Conservation (phyloP, 495 filamentous ascomycete species). For the Clohesyomyces aquaticus region DNA sequence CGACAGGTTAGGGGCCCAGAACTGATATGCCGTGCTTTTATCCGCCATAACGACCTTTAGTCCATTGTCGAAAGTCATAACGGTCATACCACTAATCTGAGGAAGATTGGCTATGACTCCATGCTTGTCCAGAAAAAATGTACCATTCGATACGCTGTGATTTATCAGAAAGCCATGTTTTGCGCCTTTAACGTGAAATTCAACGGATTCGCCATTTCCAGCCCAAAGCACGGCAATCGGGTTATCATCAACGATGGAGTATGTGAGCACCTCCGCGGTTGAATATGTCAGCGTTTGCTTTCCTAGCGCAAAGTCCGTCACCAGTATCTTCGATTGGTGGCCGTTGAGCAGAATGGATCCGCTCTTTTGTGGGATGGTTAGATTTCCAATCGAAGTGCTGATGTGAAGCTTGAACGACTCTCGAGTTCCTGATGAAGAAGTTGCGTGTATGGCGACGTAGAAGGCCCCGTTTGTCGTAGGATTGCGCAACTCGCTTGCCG, state of each 20-base stretch:
- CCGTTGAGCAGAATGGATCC: constrained; percentile 57
- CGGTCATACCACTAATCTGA: constrained; percentile 53
- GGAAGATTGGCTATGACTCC: constrained; percentile 51
- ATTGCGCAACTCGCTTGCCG: constrained; percentile 58
- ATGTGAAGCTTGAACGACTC: constrained; percentile 59
- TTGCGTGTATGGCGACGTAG: constrained; percentile 59
- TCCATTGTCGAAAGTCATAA: constrained; percentile 53
- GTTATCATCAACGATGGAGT: constrained; percentile 53
- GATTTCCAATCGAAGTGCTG: constrained; percentile 57
- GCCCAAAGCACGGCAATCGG: constrained; percentile 60
- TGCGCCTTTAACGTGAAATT: constrained; percentile 57
- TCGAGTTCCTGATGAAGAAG: constrained; percentile 52
- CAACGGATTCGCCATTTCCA: constrained; percentile 57
- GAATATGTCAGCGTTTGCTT: constrained; percentile 59
- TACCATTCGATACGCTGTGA: constrained; percentile 48
- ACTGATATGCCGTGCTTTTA: constrained; percentile 56
- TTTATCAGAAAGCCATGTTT: constrained; percentile 48
- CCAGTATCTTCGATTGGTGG: constrained; percentile 62
- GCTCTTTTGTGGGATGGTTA: constrained; percentile 53
- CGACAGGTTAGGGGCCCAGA: constrained; percentile 61
- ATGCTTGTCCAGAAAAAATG: constrained; percentile 45
- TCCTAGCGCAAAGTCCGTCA: constrained; percentile 61
- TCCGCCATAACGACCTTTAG: constrained; percentile 57
- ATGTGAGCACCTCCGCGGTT: constrained; percentile 62
- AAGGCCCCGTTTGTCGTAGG: constrained; percentile 59